Base-by-base conservation (phyloP, 495 filamentous ascomycete genomes). In the Daldinia caldariorum region DNA sequence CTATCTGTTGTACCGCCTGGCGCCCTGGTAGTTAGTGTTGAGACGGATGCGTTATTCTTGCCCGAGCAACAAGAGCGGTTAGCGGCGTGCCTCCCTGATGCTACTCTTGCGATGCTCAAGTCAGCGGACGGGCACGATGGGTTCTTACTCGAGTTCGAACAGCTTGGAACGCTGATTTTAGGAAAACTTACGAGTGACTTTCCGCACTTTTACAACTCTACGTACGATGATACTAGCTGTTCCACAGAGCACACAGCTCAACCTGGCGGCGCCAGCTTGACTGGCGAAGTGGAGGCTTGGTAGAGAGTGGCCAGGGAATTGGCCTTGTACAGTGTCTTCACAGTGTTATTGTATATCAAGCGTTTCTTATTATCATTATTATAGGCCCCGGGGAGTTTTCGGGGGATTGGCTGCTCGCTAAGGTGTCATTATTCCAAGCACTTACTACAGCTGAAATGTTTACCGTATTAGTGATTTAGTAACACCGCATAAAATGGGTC, bases 111-210 rank as follows among this genome's bases (percentile, higher is more conserved):
- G 3, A 60, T 74, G 43, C 49, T 81, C 1, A 56, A 67, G 29
- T 76, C 73, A 0, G 63, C 67, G 12, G 76, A 81, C 37, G 79
- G 79, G 1, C 79, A 81, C 50, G 79, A 81, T 67, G 79, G 76
- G 1, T 81, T 79, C 66, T 57, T 81, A 22, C 65, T 81, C 2
- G 79, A 81, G 56, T 77, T 79, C 37, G 73, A 75, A 34, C 73
- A 75, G 49, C 63, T 80, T 10, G 69, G 72, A 13, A 39, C 54
- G 6, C 51, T 78, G 9, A 73, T 80, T 14, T 31, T 41, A n/a
- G 61, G 41, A 6, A 76, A 80, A 53, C 59, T 80, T 10, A 58
- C 51, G 63, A 58, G 47, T 9, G 66, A 67, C 14, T 77, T 74
- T 47, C 74, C 75, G 0, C 72, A 70, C 16, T 69, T 76, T 39